Evolutionary conservation across 139 green algal genomes (phyloP).

Genomic region (Parachlorella kessleri): DNA sequence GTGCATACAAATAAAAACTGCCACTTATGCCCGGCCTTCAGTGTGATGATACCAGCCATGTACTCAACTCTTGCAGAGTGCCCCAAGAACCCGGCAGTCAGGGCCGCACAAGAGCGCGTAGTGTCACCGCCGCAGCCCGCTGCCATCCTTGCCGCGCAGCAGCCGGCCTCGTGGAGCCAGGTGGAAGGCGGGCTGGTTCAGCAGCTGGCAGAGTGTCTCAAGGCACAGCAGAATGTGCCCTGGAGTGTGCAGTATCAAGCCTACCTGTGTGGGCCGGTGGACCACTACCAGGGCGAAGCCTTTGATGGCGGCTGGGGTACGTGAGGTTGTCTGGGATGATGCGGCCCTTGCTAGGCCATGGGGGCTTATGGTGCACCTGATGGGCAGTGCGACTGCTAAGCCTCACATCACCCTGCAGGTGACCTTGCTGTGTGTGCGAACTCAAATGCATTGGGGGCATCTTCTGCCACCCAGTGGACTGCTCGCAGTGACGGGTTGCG

Average conservation of each 20-base stretch:
- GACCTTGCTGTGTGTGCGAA: too few relatives aligned
- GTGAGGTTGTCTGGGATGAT: not conserved
- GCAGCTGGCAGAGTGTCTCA: slow-evolving; percentile 3
- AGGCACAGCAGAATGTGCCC: slow-evolving; percentile 1
- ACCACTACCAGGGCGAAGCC: slow-evolving; percentile 1
- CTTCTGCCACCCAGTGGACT: too few relatives aligned
- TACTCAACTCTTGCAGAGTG: too few relatives aligned
- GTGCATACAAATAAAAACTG: too few relatives aligned
- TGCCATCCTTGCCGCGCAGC: not conserved
- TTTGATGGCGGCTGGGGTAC: slow-evolving; percentile 16
- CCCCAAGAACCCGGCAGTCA: slow-evolving; percentile 3
- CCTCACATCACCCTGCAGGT: too few relatives aligned
- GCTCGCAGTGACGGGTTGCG: too few relatives aligned
- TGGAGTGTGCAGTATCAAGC: not conserved
- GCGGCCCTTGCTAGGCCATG: too few relatives aligned
- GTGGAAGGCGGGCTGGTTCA: not conserved
- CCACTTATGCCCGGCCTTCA: too few relatives aligned
- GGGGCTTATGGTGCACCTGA: too few relatives aligned
- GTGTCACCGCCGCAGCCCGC: not conserved
- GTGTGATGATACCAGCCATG: too few relatives aligned
- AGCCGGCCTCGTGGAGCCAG: not conserved
- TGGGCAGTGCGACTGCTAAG: too few relatives aligned
- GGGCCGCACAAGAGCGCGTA: not conserved
- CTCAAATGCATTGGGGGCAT: too few relatives aligned
- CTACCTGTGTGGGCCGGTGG: slow-evolving; percentile 10